Conservation (phyloP, 2,329 filamentous ascomycete species). For the Hypoxylon sp. region DNA sequence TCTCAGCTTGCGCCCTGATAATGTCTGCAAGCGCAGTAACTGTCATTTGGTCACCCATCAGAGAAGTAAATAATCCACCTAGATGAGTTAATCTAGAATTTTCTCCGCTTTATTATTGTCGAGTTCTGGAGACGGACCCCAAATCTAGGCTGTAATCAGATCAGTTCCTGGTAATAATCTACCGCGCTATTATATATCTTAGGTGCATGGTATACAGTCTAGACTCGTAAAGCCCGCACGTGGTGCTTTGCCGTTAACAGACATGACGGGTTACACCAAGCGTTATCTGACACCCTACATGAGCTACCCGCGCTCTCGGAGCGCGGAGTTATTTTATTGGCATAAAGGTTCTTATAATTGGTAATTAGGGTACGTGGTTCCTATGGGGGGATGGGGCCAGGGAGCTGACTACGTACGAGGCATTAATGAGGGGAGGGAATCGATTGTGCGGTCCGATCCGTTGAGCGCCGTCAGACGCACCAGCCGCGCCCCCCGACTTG, state of each 20-base stretch:
- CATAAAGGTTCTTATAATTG: slow-evolving; percentile 17
- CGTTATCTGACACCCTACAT: slow-evolving; percentile 36
- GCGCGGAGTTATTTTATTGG: slow-evolving; percentile 40
- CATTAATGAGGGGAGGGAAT: slow-evolving; percentile 11
- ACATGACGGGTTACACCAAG: slow-evolving; percentile 30
- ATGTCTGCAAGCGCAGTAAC: slow-evolving; percentile 45
- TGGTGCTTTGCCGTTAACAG: slow-evolving; percentile 31
- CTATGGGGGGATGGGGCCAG: slow-evolving; percentile 26
- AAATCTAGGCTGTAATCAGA: slow-evolving; percentile 16
- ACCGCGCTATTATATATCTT: slow-evolving; percentile 30
- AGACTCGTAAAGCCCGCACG: slow-evolving; percentile 38
- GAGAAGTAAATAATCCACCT: slow-evolving; percentile 4
- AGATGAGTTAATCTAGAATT: slow-evolving; percentile 4
- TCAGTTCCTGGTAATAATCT: slow-evolving; percentile 1
- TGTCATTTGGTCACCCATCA: slow-evolving; percentile 47
- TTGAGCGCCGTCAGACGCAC: slow-evolving; percentile 23
- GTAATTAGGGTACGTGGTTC: slow-evolving; percentile 31
- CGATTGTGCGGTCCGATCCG: slow-evolving; percentile 36
- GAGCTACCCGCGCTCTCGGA: slow-evolving; percentile 27
- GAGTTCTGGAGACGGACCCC: slow-evolving; percentile 2
- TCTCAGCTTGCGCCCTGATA: slow-evolving; percentile 43
- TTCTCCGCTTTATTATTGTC: slow-evolving; percentile 23
- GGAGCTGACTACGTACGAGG: slow-evolving; percentile 5
- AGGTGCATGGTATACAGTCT: slow-evolving; percentile 29
- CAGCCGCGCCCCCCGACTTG: slow-evolving; percentile 32